Conservation (phyloP, 2,329 filamentous ascomycete species). For the Cercospora sesami region DNA sequence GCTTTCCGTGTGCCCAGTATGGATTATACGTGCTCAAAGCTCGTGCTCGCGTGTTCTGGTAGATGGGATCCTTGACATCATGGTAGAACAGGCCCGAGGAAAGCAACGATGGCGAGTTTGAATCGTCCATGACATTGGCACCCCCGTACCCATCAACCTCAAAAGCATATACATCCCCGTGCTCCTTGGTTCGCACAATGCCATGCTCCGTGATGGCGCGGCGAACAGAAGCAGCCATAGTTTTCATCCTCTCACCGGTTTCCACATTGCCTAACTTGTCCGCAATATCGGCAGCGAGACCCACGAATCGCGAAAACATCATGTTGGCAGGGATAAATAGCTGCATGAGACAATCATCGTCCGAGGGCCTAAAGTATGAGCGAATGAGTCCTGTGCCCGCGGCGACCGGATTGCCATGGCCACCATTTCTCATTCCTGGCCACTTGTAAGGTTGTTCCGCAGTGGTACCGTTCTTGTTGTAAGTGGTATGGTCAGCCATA, state of each 20-base stretch:
- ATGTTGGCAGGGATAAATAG: conserved; percentile 57
- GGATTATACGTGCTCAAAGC: conserved; percentile 47
- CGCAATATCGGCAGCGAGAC: conserved; percentile 50
- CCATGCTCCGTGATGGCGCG: conserved; percentile 35
- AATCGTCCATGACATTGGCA: conserved; percentile 66
- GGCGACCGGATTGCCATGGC: conserved; percentile 49
- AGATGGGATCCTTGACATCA: conserved; percentile 39
- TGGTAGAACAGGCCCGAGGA: conserved; percentile 23
- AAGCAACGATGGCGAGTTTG: conserved; percentile 68
- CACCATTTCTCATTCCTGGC: conserved; percentile 37
- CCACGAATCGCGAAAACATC: conserved; percentile 69
- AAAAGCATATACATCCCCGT: conserved; percentile 47
- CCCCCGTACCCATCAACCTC: conserved; percentile 48
- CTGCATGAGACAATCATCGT: conserved; percentile 51
- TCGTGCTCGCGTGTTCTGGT: conserved; percentile 46
- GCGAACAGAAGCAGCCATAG: conserved; percentile 13
- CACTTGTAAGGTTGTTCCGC: conserved; percentile 15
- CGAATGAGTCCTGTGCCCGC: conserved; percentile 50
- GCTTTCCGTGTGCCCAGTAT: conserved; percentile 51
- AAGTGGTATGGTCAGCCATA: conserved; percentile 21
- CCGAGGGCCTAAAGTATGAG: conserved; percentile 50
- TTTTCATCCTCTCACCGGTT: conserved; percentile 19
- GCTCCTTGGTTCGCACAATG: conserved; percentile 40
- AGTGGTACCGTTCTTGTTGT: conserved; percentile 21
- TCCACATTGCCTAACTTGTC: conserved; percentile 30